Evolutionary conservation across 2,329 filamentous ascomycete species (phyloP).

Genomic region (Penicillium corylophilum): DNA sequence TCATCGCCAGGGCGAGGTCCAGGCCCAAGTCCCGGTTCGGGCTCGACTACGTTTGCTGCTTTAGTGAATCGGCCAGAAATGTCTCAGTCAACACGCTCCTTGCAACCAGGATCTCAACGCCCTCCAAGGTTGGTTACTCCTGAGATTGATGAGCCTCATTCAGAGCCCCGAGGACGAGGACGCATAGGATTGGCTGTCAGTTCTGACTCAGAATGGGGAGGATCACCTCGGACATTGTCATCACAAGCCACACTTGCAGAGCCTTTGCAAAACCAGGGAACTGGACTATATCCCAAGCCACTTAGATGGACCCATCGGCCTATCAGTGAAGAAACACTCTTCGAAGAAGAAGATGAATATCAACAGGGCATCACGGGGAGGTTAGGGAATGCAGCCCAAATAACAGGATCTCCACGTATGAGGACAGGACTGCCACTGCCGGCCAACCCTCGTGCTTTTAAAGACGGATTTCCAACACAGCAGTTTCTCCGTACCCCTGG

Average conservation of each 20-base stretch:
- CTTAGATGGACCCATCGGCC: slow-evolving; percentile 34
- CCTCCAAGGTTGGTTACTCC: slow-evolving; percentile 21
- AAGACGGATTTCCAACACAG: slow-evolving; percentile 26
- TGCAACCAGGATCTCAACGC: slow-evolving; percentile 13
- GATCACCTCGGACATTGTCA: slow-evolving; percentile 31
- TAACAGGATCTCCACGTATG: not conserved
- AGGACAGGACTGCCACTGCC: slow-evolving; percentile 34
- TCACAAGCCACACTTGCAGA: slow-evolving; percentile 41
- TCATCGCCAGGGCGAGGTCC: slow-evolving; percentile 19
- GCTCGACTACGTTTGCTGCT: slow-evolving; percentile 7
- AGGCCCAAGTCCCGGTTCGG: not conserved
- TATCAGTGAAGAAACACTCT: slow-evolving; percentile 35
- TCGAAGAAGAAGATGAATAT: slow-evolving; percentile 41
- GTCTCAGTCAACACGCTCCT: slow-evolving; percentile 12
- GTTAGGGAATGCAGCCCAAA: not conserved
- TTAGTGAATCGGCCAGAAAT: slow-evolving; percentile 16
- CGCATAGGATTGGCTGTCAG: slow-evolving; percentile 22
- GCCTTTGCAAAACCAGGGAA: slow-evolving; percentile 37
- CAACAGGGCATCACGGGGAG: slow-evolving; percentile 8
- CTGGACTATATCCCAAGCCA: slow-evolving; percentile 39
- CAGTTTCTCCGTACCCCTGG: slow-evolving; percentile 12
- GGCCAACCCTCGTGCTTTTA: slow-evolving; percentile 37
- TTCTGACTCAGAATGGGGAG: slow-evolving; percentile 27
- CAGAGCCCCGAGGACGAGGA: not conserved
- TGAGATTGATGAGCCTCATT: not conserved